Conservation (phyloP, 129 eudicot genomes). For the Lactuca sativa region DNA sequence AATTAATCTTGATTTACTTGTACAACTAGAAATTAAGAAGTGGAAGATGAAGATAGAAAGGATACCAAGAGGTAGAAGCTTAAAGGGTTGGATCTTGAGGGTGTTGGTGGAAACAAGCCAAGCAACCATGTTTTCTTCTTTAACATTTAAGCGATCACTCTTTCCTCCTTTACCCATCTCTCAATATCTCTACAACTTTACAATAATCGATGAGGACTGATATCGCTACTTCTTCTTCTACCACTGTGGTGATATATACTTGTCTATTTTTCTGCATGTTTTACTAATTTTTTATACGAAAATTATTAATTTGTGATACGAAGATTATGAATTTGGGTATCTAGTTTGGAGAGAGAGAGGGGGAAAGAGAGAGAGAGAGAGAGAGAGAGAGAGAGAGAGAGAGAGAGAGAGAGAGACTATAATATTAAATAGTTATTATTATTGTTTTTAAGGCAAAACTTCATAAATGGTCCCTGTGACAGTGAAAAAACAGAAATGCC, state of each 20-base stretch:
- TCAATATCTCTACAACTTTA: not conserved
- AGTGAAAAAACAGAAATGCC: too few relatives aligned
- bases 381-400: too few relatives aligned
- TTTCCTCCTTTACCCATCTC: slow-evolving; percentile 59
- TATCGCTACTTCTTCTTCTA: not conserved
- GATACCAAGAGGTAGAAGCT: slow-evolving; percentile 85
- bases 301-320: not conserved
- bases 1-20: not conserved
- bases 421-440: too few relatives aligned
- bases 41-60: not conserved
- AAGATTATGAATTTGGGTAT: slow-evolving; percentile 8
- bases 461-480: too few relatives aligned
- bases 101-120: slow-evolving; percentile 76
- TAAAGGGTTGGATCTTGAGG: slow-evolving; percentile 85
- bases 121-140: slow-evolving; percentile 85
- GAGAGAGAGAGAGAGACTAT: too few relatives aligned
- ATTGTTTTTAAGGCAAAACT: too few relatives aligned
- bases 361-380: too few relatives aligned
- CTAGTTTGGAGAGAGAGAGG: too few relatives aligned
- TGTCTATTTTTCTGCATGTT: not conserved
- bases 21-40: not conserved
- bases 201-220: not conserved
- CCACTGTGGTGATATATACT: not conserved
- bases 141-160: slow-evolving; percentile 13
- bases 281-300: slow-evolving; percentile 9